A percentile compares a stretch with the other conserved stretches of the same genome.
Evolutionary conservation across 352 stramenopile genomes (phyloP).

Genomic region (Pythium myriotylum): DNA sequence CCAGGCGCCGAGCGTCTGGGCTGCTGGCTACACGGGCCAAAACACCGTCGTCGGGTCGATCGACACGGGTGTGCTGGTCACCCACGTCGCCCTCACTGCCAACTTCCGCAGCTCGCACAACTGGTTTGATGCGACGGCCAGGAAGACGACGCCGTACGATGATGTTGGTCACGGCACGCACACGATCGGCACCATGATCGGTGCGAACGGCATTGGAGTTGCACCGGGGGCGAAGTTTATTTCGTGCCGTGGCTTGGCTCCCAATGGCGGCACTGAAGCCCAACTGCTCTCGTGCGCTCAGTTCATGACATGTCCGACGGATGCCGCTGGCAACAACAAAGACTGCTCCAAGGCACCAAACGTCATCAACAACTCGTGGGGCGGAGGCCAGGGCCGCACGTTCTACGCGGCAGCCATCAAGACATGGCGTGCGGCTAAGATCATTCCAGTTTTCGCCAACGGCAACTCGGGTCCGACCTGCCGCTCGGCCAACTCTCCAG

Average conservation of each 20-base stretch:
- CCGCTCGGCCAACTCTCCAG: constrained; percentile 4
- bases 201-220: constrained; percentile 37
- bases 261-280: constrained; percentile 16
- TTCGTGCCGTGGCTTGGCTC: not conserved
- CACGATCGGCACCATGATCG: constrained; percentile 32
- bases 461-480: not conserved
- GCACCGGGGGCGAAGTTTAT: constrained; percentile 22
- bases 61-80: constrained; percentile 34
- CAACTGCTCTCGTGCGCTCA: constrained; percentile 34
- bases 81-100: constrained; percentile 27
- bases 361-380: constrained; percentile 43
- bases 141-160: constrained; percentile 26
- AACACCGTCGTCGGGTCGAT: constrained; percentile 34
- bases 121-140: constrained; percentile 37
- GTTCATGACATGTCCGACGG: constrained; percentile 30
- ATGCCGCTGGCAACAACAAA: constrained; percentile 19
- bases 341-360: constrained; percentile 39
- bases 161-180: constrained; percentile 30
- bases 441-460: constrained; percentile 8
- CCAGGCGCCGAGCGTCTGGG: constrained; percentile 31
- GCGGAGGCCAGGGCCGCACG: constrained; percentile 15
- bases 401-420: constrained; percentile 11
- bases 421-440: not conserved
- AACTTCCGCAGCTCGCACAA: constrained; percentile 32
- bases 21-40: constrained; percentile 25